These are phyloP conservation scores for Crotalaria pallida DNA, from an alignment of 306 rosid species.

Conservation along the genomic window DNA sequence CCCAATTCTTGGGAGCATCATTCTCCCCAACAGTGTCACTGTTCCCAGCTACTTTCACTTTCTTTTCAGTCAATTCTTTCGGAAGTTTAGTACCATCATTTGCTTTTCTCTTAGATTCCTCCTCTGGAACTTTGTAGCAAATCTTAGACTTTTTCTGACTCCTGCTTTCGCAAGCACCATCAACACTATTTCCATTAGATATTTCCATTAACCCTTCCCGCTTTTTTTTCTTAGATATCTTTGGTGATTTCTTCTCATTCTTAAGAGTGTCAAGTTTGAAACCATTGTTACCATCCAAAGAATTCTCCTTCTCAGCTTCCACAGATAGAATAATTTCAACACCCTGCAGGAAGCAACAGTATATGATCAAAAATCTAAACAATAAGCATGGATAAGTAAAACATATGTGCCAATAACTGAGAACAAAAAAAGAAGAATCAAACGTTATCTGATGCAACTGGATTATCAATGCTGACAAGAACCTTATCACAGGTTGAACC, in stretches of 20 bases:
- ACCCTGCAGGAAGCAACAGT: conserved; percentile 21
- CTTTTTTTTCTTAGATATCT: conserved; percentile 36
- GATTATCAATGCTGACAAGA: neutral
- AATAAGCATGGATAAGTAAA: neutral
- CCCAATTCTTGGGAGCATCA: neutral
- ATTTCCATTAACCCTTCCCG: conserved; percentile 50
- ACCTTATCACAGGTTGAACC: conserved; percentile 20
- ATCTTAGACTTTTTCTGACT: conserved; percentile 23
- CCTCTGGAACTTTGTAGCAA: conserved; percentile 2
- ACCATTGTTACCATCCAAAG: conserved; percentile 31
- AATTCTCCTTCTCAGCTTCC: conserved; percentile 50
- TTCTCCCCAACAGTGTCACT: neutral
- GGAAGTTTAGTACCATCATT: neutral
- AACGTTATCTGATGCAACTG: conserved; percentile 26
- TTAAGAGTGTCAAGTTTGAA: conserved; percentile 12
- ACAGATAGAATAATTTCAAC: neutral
- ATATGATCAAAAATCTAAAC: neutral
- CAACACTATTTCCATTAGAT: conserved; percentile 41
- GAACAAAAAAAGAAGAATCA: neutral
- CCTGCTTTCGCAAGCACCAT: conserved; percentile 22
- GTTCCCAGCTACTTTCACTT: neutral
- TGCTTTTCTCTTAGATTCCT: conserved; percentile 22
- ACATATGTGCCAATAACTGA: neutral
- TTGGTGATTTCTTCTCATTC: neutral
- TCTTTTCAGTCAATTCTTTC: neutral